Percentiles rank a stretch among this genome's conserved stretches.
Evolutionary conservation across 495 filamentous ascomycete species (phyloP).

Genomic region (Annulohypoxylon bovei): DNA sequence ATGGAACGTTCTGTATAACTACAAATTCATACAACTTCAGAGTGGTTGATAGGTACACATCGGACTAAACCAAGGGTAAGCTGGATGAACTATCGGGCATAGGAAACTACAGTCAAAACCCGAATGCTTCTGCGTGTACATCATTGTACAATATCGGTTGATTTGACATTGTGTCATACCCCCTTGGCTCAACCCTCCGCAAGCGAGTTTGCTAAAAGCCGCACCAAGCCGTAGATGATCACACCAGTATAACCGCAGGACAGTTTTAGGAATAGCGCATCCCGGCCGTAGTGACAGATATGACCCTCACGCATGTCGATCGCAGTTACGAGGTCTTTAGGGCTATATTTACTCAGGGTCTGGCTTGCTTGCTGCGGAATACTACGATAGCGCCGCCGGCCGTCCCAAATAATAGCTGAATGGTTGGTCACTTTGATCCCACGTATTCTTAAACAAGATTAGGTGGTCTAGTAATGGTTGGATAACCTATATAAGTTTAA

Average conservation of each 20-base stretch:
- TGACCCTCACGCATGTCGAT: background rate
- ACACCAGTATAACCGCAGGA: background rate
- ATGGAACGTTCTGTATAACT: too few relatives aligned
- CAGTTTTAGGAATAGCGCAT: background rate
- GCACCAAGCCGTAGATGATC: background rate
- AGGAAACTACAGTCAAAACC: background rate
- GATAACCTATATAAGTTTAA: background rate
- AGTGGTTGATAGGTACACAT: background rate
- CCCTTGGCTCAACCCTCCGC: background rate
- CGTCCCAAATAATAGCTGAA: background rate
- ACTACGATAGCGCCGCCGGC: background rate
- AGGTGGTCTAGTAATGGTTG: background rate
- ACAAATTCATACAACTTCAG: background rate
- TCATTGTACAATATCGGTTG: background rate
- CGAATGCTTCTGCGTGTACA: background rate
- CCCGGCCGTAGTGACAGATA: background rate
- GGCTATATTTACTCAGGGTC: background rate
- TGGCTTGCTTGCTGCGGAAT: background rate
- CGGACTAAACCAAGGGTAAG: background rate
- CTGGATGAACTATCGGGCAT: background rate
- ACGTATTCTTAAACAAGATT: background rate
- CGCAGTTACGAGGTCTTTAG: background rate
- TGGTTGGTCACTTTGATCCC: background rate
- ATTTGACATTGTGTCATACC: background rate
- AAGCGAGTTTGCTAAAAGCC: background rate